Evolutionary conservation across 1,284 basidiomycete genomes (phyloP).

Genomic region (Ceratobasidium sp.): DNA sequence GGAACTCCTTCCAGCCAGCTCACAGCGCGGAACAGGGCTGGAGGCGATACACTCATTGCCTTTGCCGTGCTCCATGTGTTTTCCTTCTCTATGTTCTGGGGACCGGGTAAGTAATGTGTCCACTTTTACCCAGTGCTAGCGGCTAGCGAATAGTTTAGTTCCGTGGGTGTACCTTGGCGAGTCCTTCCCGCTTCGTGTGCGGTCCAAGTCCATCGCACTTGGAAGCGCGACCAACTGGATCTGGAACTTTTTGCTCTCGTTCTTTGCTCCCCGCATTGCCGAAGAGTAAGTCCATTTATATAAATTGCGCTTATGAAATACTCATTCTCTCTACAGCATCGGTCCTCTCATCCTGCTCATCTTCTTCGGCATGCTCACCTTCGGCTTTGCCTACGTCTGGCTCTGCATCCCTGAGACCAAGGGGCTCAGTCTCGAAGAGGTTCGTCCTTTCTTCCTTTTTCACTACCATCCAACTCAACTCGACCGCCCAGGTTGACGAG

Average conservation of each 20-base stretch:
- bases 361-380: slow-evolving; percentile 80
- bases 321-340: slow-evolving; percentile 59
- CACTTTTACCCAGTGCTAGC: slow-evolving; percentile 6
- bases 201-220: slow-evolving; percentile 79
- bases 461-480: slow-evolving; percentile 7
- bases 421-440: slow-evolving; percentile 80
- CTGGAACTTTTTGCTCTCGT: slow-evolving; percentile 81
- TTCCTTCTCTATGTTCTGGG: slow-evolving; percentile 79
- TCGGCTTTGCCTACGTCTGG: slow-evolving; percentile 76
- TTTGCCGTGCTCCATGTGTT: slow-evolving; percentile 84
- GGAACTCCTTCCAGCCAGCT: slow-evolving; percentile 64
- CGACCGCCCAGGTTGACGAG: slow-evolving; percentile 71
- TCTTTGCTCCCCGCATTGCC: slow-evolving; percentile 77
- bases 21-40: slow-evolving; percentile 67
- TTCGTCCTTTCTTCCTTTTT: slow-evolving; percentile 51
- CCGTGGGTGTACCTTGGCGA: slow-evolving; percentile 75
- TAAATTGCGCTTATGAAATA: slow-evolving; percentile 29
- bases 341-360: slow-evolving; percentile 81
- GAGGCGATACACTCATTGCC: slow-evolving; percentile 75
- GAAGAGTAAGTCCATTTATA: slow-evolving; percentile 54
- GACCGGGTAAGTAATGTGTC: slow-evolving; percentile 60
- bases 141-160: slow-evolving; percentile 51
- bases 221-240: slow-evolving; percentile 75
- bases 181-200: slow-evolving; percentile 78
- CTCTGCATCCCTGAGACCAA: slow-evolving; percentile 82